A percentile compares a stretch with the other conserved stretches of the same genome.
phyloP scores from a whole-genome alignment of 495 filamentous ascomycete genomes.

The Ramalina intermedia region DNA sequence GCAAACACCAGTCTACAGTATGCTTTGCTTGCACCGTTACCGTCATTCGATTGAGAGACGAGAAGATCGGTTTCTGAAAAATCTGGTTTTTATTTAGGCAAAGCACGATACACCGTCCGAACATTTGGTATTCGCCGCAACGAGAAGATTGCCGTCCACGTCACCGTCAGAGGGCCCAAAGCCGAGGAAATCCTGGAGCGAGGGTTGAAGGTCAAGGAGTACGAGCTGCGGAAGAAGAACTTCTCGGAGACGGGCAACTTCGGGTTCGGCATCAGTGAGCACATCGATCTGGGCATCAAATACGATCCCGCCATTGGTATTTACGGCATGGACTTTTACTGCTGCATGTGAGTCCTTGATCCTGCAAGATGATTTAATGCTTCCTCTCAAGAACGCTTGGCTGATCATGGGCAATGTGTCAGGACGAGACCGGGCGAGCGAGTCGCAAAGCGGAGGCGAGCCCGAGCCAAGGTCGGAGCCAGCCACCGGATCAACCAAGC shows the following conservation, averaged over 20 bases:
- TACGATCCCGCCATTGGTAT: slow-evolving; percentile 99
- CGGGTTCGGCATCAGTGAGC: slow-evolving; percentile 98
- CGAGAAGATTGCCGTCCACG: slow-evolving; percentile 99
- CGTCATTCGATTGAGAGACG: not conserved
- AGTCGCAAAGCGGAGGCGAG: slow-evolving; percentile 84
- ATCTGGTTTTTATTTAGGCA: slow-evolving; percentile 62
- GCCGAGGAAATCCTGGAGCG: slow-evolving; percentile 99
- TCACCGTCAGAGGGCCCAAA: slow-evolving; percentile 99
- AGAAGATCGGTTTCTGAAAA: not conserved
- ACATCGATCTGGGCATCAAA: slow-evolving; percentile 99
- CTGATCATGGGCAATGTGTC: not conserved
- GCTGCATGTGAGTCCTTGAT: slow-evolving; percentile 70
- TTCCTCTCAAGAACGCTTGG: too few relatives aligned
- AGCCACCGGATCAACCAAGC: slow-evolving; percentile 80
- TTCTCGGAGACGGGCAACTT: slow-evolving; percentile 99
- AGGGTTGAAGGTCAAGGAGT: slow-evolving; percentile 98
- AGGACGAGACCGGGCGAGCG: slow-evolving; percentile 94
- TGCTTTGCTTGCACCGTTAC: slow-evolving; percentile 8
- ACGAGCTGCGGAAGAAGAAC: slow-evolving; percentile 96
- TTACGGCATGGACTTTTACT: slow-evolving; percentile 99
- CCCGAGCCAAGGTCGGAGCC: slow-evolving; percentile 71
- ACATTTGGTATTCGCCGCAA: slow-evolving; percentile 99
- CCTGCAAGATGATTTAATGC: not conserved
- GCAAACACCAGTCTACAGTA: slow-evolving; percentile 99
- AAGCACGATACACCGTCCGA: slow-evolving; percentile 99